Evolutionary conservation across 345 rosid species (phyloP), one percentile per base, ranked within the genome.

Genomic region (Salix dunnii): DNA sequence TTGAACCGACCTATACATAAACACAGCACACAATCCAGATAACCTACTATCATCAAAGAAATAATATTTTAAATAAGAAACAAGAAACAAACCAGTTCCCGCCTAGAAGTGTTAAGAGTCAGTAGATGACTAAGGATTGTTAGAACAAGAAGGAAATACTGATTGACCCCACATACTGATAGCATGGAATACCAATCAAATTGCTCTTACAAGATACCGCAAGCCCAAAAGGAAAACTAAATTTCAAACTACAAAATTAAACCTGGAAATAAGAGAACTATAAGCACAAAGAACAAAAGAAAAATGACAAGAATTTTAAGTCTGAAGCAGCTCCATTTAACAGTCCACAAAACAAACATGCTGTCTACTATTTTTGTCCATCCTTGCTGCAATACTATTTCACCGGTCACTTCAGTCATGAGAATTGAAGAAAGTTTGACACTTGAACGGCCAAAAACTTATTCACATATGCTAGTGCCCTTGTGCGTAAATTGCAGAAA

Each of bases 1-100:
- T 96, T 70, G 98, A 96, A 64, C 99, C 98, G 84, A 96, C 92
- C 98, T 96, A 68, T 5, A 67, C 27, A 81, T 31, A 48, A 71
- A 61, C 64, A 79, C 27, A 58, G 33, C 71, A 78, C 7, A 30
- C 33, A n/a, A 43, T 48, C 43, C 23, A 43, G 62, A 51, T 6
- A 55, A 68, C 13, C n/a, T 42, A 60, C 61, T 35, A 48, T 11
- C 38, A 27, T 18, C 35, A 51, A 17, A 66, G 12, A 10, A 33
- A n/a, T 46, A 42, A 30, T n/a, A 25, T 25, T 46, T 43, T 16
- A 8, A 53, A 21, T 18, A 72, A n/a, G 31, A 33, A 55, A 42
- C 33, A 18, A 72, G 4, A 25, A 75, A 9, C 31, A 63, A 48
- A 60, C 48, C 28, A 23, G 27, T 58, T 58, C 4, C 28, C 13